These are phyloP conservation scores for Pseudoneurospora amorphoporcata DNA, from an alignment of 495 filamentous ascomycete species.

Conservation along the genomic window DNA sequence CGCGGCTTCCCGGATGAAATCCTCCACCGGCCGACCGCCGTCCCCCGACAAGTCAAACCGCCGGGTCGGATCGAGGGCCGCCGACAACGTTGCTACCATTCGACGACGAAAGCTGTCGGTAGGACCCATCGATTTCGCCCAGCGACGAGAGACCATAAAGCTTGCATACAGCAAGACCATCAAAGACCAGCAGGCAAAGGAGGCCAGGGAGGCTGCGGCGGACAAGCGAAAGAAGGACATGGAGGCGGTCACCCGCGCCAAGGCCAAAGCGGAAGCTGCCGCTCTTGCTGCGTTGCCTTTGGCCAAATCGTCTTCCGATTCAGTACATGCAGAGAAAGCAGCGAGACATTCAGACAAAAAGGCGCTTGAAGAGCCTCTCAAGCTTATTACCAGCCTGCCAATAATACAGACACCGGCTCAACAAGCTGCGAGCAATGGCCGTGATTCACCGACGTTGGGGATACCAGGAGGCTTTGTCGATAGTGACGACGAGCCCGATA, in stretches of 20 bases:
- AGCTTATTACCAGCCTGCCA: conserved; percentile 18
- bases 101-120: conserved; percentile 41
- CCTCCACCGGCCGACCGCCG: conserved; percentile 25
- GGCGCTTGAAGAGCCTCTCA: conserved; percentile 16
- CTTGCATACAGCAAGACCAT: conserved; percentile 71
- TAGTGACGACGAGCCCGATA: background rate
- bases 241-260: conserved; percentile 26
- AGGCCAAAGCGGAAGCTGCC: conserved; percentile 24
- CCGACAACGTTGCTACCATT: conserved; percentile 19
- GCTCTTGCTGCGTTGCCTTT: conserved; percentile 9
- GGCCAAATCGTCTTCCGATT: background rate
- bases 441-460: conserved; percentile 63
- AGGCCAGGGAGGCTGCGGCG: conserved; percentile 36
- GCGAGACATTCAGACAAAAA: conserved; percentile 2
- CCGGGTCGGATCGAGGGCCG: conserved; percentile 24
- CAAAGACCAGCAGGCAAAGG: conserved; percentile 53
- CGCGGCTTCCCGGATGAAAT: conserved; percentile 52
- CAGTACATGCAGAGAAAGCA: background rate
- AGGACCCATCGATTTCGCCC: conserved; percentile 68
- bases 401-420: conserved; percentile 3
- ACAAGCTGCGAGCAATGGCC: conserved; percentile 3
- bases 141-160: conserved; percentile 64
- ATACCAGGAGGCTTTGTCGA: conserved; percentile 47
- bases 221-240: conserved; percentile 31
- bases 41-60: conserved; percentile 27